Base-by-base conservation (phyloP, 805 yeast species). In the Starmerella bombi region DNA sequence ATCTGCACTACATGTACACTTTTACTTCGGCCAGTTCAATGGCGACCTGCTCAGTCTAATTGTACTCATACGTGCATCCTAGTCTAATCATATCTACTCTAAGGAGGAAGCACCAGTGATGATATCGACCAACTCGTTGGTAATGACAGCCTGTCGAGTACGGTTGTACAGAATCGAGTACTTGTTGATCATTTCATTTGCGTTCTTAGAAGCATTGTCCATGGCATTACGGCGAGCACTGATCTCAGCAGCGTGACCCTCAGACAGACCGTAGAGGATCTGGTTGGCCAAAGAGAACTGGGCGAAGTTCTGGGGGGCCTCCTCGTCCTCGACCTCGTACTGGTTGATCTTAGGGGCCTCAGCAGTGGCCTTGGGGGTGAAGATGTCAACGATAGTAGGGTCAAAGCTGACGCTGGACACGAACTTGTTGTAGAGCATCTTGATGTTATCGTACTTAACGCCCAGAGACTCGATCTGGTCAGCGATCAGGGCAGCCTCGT, bases 161-260 rank as follows among this genome's bases (percentile, higher is more conserved):
- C 98, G 88, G 86, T 91, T 91, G 72, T 91, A 91, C 68, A 91
- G 77, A 66, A 91, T 91, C 55, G 97, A 80, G 80, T 82, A 88
- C 62, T 75, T 80, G 70, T 74, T 77, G 63, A 91, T 91, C 97
- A 91, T 91, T 59, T 91, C 98, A 70, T 94, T 94, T 50, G 98
- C 98, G 64, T 88, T 88, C 91, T 91, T 88, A 55, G 96, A 85
- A 50, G 98, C 98, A 62, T 91, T 91, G 70, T 88, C 98, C 98
- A 88, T 88, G 55, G 98, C 97, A 64, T 84, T 88, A 77, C 98
- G 86, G 78, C 98, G 86, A 46, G 98, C 95, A 51, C 93, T 80
- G 53, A 86, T 74, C 73, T 88, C 98, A 44, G 97, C 82, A 48
- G 97, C 96, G 67, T 88, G 86, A 66, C 96, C 97, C 64, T 91